Percentiles rank a stretch among this genome's conserved stretches.
phyloP scores from a whole-genome alignment of 83 land plant species.

The Thuja plicata region DNA sequence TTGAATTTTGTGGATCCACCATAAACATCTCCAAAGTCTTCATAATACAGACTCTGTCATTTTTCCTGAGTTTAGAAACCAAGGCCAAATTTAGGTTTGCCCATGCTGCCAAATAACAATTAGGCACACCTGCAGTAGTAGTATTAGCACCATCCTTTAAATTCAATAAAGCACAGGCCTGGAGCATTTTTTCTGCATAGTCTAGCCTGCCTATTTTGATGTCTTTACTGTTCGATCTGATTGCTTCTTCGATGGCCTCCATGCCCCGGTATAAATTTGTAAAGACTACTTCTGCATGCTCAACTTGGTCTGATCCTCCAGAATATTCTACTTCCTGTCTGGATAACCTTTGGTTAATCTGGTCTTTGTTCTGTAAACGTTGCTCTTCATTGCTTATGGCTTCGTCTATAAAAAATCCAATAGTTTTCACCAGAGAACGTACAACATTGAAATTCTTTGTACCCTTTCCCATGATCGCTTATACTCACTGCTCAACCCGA shows the following conservation, averaged over 20 bases:
- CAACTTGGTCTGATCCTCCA: constrained; percentile 20
- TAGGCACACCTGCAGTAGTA: constrained; percentile 53
- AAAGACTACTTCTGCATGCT: constrained; percentile 49
- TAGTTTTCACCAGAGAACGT: constrained; percentile 21
- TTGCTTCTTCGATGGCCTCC: constrained; percentile 66
- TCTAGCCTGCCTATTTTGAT: constrained; percentile 45
- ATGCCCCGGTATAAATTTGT: constrained; percentile 67
- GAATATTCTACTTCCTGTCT: constrained; percentile 2
- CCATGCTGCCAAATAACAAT: constrained; percentile 60
- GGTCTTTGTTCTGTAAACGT: constrained; percentile 46
- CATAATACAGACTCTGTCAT: constrained; percentile 26
- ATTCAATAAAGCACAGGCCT: constrained; percentile 48
- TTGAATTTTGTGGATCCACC: constrained; percentile 42
- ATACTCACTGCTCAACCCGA: background rate
- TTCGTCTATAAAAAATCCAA: constrained; percentile 34
- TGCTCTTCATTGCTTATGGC: constrained; percentile 29
- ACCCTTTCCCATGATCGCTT: background rate
- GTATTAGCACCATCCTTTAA: constrained; percentile 9
- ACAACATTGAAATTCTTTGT: background rate
- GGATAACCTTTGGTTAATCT: constrained; percentile 46
- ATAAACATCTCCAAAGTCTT: constrained; percentile 56
- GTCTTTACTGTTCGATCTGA: constrained; percentile 37
- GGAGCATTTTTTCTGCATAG: constrained; percentile 59
- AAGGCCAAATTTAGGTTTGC: constrained; percentile 53
- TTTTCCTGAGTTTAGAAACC: constrained; percentile 30